Evolutionary conservation across 108 stramenopile genomes (phyloP), one percentile per base, ranked within the genome.

Genomic region (Cyclotella atomus): DNA sequence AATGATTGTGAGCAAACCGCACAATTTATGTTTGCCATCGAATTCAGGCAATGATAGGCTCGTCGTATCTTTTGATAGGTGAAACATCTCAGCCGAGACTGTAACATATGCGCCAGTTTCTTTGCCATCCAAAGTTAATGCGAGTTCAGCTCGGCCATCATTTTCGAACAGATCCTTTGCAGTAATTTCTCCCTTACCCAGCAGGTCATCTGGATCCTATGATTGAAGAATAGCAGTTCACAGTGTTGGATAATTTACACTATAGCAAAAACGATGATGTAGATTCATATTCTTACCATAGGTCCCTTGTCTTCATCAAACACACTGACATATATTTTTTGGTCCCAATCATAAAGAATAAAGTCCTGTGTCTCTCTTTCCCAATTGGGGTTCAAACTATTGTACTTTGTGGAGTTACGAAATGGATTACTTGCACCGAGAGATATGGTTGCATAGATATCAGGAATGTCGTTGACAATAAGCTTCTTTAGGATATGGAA

Each of bases 391-490:
- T 52, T 53, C 36, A 82, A 44, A 43, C 65, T 81, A 61, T 91
- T 79, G 24, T 68, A 46, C 16, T 82, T 47, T 47, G 82, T 83
- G 12, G 35, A 65, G 2, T 84, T 89, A 45, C 74, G 61, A 71
- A 75, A 81, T 57, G 70, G 49, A 0, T 66, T 17, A 19, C 36
- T 49, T 23, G 61, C 75, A 17, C 88, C 85, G 21, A 91, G 36
- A 21, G 68, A 64, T n/a, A 87, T 55, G 5, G 72, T 73, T 30
- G 78, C 68, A 52, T 85, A 91, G 3, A 85, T 71, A 70, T 91
- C 91, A 16, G 91, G 91, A 59, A 91, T 74, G 50, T 91, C 91
- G 30, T 80, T 85, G 2, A 76, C 43, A 14, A 89, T 47, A 29
- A 67, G 15, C 27, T 69, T 54, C 65, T 83, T 78, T 53, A 87